Evolutionary conservation across 169 alveolate species (phyloP), one percentile per base, ranked within the genome.

Genomic region (Toxoplasma gondii): DNA sequence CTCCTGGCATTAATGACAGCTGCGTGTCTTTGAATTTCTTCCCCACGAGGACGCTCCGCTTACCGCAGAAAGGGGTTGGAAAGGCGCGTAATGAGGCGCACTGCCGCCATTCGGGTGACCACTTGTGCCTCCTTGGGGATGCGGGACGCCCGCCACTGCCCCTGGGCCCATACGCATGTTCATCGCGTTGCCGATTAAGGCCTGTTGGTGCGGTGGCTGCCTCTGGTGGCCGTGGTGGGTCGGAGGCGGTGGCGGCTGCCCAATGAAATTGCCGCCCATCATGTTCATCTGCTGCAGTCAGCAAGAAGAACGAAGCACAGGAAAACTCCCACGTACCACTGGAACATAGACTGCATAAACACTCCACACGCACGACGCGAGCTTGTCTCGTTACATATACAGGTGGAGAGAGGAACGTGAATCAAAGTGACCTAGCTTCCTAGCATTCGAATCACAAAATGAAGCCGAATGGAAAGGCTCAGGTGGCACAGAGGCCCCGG

Each of bases 251-350:
- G 39, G 86, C 39, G 86, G 39, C 86, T 78, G 86, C 45, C 86
- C 86, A 7, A 78, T 78, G 39, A 78, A 38, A 31, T 38, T 78
- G 9, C 86, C 86, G 39, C 86, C 44, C 86, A 78, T 78, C 86
- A 78, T 78, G 86, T 78, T 78, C 86, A 78, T 78, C 29, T 78
- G 86, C 86, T 78, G 86, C 39, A 78, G 12, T 10, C 49, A 78
- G 10, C 86, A 70, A 10, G 27, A 9, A 70, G 44, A 70, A 22
- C 82, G 82, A 7, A 78, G n/a, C 44, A 78, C 86, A 38, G 22
- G 43, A 17, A 1, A 16, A 36, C n/a, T 78, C 86, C 45, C 2
- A 4, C 45, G 44, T 16, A 45, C 39, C 44, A 9, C 9, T 45
- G 45, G 43, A 78, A 16, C 7, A 78, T 27, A 64, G 78, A 64